phyloP scores from a whole-genome alignment of 371 early-diverging fungal species.

The Mortierella sp. region DNA sequence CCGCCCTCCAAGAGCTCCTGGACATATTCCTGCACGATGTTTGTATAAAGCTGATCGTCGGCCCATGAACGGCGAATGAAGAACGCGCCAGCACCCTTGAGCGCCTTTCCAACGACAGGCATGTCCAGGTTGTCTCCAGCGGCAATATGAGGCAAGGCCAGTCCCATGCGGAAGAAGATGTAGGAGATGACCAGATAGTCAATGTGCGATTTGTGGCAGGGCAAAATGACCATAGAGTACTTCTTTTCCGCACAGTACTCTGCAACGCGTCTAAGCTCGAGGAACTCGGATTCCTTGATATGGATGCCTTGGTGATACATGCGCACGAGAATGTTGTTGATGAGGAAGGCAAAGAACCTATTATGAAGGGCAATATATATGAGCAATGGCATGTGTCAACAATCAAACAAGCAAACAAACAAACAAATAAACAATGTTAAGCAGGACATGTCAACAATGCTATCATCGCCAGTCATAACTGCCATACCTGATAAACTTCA shows the following conservation, averaged over 20 bases:
- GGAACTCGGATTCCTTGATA: constrained; percentile 85
- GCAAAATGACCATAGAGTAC: constrained; percentile 84
- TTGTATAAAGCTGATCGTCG: constrained; percentile 79
- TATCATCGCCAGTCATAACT: neutral
- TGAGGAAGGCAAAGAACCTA: constrained; percentile 79
- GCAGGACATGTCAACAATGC: neutral
- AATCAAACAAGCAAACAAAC: neutral
- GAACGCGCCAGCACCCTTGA: constrained; percentile 84
- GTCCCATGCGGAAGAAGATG: constrained; percentile 84
- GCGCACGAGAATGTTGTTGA: constrained; percentile 82
- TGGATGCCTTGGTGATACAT: constrained; percentile 90
- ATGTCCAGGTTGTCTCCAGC: constrained; percentile 93
- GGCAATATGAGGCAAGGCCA: constrained; percentile 90
- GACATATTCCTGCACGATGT: constrained; percentile 83
- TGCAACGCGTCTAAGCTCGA: constrained; percentile 67
- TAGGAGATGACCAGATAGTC: constrained; percentile 92
- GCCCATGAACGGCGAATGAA: constrained; percentile 90
- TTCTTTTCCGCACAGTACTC: constrained; percentile 68
- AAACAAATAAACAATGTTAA: neutral
- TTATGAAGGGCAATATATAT: neutral
- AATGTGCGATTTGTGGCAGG: constrained; percentile 92
- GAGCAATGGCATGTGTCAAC: neutral
- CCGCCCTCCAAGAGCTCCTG: constrained; percentile 68
- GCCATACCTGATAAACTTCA: constrained; percentile 71
- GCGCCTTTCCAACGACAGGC: constrained; percentile 79